Base-by-base conservation (phyloP, 148 eudicot species). In the Pharnaceum exiguum region DNA sequence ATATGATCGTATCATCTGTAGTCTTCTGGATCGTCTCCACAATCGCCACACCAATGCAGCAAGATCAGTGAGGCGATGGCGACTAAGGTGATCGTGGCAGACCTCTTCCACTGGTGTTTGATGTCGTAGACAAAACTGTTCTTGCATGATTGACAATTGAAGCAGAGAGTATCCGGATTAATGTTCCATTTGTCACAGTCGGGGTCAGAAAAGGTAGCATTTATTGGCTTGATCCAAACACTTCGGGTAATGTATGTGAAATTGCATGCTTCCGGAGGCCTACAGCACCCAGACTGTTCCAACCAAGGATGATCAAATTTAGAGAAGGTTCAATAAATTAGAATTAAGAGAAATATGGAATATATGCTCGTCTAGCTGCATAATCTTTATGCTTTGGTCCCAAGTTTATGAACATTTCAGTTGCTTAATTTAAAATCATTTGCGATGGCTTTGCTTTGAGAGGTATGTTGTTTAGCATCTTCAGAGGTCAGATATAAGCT, bases 261-360 rank as follows among this genome's bases (percentile, higher is more conserved):
- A 15, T 55, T 55, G 28, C 59, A 55, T 2, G 23, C 44, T 10
- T 55, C 13, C 4, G 19, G 26, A 13, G 59, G 59, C 45, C 11
- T 55, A 45, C 59, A 55, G 59, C 59, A 55, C 5, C 59, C 59
- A 21, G 29, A 36, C 59, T 55, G 54, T 10, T 1, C 42, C 42
- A 6, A 38, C 10, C 13, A 38, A 38, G 15, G 13, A 13, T 7
- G 12, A 11, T 5, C 42, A 7, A 11, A 38, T 10, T 0, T 3
- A 16, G 15, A 11, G 42, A 11, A 38, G 15, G 15, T 3, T 7
- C 42, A 38, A 38, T 10, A 3, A 11, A 38, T 6, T 10, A 6
- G 42, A 38, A n/a, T n/a, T n/a, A n/a, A n/a, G n/a, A n/a, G n/a
- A n/a, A n/a, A n/a, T n/a, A n/a, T n/a, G n/a, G n/a, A n/a, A n/a